phyloP scores from a whole-genome alignment of 345 rosid species.

The Bruguiera sexangula region DNA sequence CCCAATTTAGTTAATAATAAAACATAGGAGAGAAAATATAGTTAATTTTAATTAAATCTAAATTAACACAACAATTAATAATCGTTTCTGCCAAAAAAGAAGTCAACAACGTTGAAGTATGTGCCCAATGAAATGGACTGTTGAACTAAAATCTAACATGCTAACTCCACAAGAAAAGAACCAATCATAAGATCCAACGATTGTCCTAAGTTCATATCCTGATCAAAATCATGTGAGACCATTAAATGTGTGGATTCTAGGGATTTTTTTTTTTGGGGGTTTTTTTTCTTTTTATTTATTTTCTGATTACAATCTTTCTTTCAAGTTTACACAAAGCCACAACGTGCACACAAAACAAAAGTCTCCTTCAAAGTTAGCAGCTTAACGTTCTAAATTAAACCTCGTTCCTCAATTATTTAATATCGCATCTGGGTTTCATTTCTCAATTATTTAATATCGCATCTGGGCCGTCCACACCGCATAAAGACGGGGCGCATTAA shows the following conservation, averaged over 20 bases:
- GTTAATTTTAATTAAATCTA: no score
- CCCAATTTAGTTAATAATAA: no score
- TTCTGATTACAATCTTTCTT: not conserved
- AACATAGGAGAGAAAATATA: no score
- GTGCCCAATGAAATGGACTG: no score
- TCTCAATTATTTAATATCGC: not conserved
- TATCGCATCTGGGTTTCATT: not conserved
- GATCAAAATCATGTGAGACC: slow-evolving; percentile 8
- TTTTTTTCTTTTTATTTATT: not conserved
- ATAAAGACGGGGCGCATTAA: not conserved
- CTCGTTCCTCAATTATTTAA: not conserved
- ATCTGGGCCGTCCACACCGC: not conserved
- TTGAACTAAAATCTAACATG: no score
- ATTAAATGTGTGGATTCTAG: not conserved
- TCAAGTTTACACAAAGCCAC: not conserved
- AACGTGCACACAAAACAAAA: not conserved
- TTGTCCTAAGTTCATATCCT: no score
- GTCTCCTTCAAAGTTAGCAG: no score
- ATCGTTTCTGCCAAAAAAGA: no score
- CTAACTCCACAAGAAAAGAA: not conserved
- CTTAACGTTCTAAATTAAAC: no score
- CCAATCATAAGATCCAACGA: not conserved
- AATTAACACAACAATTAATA: no score
- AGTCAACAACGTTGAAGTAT: no score
- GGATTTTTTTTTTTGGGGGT: not conserved